These are phyloP conservation scores for Escallonia herrerae DNA, from an alignment of 129 eudicot genomes.

Conservation along the genomic window DNA sequence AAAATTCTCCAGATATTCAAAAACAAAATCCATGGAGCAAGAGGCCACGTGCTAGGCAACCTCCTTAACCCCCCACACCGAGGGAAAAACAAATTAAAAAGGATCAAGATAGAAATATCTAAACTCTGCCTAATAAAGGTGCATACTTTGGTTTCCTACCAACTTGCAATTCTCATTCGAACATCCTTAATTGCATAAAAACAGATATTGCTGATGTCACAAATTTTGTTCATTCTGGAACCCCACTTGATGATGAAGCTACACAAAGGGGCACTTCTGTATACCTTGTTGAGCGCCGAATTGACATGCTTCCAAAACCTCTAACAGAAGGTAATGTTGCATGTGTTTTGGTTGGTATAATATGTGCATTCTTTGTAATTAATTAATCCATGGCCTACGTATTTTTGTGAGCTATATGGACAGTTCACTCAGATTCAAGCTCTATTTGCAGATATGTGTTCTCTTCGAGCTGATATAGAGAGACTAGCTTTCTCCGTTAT, in stretches of 20 bases:
- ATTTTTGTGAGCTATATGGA: neutral
- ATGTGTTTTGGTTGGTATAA: neutral
- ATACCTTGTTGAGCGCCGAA: conserved; percentile 95
- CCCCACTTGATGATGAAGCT: conserved; percentile 90
- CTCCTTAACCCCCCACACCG: no score
- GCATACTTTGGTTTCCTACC: no score
- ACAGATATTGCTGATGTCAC: conserved; percentile 98
- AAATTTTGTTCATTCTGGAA: conserved; percentile 90
- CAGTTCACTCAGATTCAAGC: conserved; percentile 7
- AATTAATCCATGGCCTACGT: neutral
- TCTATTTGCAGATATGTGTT: conserved; percentile 77
- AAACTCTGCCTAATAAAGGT: no score
- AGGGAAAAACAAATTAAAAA: no score
- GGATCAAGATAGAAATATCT: no score
- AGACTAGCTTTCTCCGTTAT: conserved; percentile 94
- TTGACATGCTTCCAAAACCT: conserved; percentile 99
- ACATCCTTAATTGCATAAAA: conserved; percentile 35
- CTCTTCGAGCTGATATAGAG: conserved; percentile 91
- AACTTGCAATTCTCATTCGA: no score
- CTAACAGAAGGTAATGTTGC: conserved; percentile 75
- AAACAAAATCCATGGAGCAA: no score
- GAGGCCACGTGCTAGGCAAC: no score
- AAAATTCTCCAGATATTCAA: no score
- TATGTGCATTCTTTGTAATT: neutral
- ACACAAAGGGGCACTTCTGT: conserved; percentile 97